Evolutionary conservation across 345 rosid genomes (phyloP).

Genomic region (Arabis hirsuta): DNA sequence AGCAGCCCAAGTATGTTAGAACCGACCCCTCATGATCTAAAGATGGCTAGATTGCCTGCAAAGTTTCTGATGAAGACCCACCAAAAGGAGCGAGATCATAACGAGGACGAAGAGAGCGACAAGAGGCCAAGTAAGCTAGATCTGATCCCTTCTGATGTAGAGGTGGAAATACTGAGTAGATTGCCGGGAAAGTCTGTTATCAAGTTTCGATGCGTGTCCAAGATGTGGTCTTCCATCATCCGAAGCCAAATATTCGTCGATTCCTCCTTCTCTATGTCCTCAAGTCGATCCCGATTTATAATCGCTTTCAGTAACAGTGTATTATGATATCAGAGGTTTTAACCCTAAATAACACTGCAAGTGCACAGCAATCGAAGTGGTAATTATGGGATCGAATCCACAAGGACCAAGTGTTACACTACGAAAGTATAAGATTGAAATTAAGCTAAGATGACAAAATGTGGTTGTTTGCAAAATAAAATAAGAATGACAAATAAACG

Average conservation of each 20-base stretch:
- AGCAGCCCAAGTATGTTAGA: not conserved
- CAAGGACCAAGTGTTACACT: too few relatives aligned
- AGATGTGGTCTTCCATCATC: constrained; percentile 18
- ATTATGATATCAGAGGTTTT: too few relatives aligned
- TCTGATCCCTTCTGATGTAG: not conserved
- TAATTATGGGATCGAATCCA: too few relatives aligned
- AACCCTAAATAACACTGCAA: too few relatives aligned
- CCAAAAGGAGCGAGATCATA: not conserved
- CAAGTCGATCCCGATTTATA: not conserved
- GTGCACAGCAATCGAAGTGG: too few relatives aligned
- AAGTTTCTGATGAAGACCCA: not conserved
- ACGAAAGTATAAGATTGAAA: too few relatives aligned
- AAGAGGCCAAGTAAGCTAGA: not conserved
- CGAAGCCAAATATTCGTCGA: not conserved
- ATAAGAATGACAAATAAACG: too few relatives aligned
- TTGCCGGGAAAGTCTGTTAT: not conserved
- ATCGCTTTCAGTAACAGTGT: not conserved
- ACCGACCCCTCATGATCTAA: not conserved
- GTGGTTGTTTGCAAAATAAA: too few relatives aligned
- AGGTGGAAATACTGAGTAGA: not conserved
- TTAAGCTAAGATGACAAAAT: too few relatives aligned
- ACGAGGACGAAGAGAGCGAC: not conserved
- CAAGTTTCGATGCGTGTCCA: not conserved
- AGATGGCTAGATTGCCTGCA: not conserved
- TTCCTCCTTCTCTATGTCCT: not conserved